Conservation (phyloP, 2,329 filamentous ascomycete genomes). For the Talaromyces marneffei region DNA sequence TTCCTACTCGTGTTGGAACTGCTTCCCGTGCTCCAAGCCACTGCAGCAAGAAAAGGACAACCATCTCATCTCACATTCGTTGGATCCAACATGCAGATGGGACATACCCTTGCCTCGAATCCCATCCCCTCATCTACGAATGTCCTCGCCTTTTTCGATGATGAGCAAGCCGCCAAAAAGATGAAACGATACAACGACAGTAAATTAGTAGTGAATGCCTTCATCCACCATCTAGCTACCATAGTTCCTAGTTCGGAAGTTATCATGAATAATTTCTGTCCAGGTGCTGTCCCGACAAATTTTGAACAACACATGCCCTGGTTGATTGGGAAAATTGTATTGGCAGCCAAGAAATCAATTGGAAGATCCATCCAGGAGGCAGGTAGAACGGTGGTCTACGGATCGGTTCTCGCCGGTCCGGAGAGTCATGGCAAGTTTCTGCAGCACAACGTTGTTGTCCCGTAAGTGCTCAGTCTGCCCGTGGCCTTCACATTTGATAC, state of each 20-base stretch:
- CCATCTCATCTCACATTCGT: constrained; percentile 17
- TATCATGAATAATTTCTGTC: constrained; percentile 20
- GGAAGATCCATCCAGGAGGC: constrained; percentile 15
- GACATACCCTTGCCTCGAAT: neutral
- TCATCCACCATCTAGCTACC: constrained; percentile 16
- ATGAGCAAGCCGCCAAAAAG: neutral
- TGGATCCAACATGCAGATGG: constrained; percentile 15
- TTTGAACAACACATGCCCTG: constrained; percentile 9
- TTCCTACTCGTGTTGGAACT: constrained; percentile 17
- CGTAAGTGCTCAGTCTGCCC: neutral
- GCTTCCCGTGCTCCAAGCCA: constrained; percentile 15
- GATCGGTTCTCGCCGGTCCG: constrained; percentile 4
- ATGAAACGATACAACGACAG: constrained; percentile 16
- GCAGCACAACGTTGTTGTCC: neutral
- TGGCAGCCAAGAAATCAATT: constrained; percentile 4
- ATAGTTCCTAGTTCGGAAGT: constrained; percentile 14
- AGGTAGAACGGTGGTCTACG: constrained; percentile 15
- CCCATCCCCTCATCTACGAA: neutral
- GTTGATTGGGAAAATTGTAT: constrained; percentile 1
- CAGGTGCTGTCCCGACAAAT: constrained; percentile 15
- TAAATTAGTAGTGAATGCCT: constrained; percentile 18
- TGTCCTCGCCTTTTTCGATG: neutral
- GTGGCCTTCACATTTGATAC: neutral
- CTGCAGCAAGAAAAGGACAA: constrained; percentile 4
- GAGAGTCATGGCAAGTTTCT: constrained; percentile 18